These are phyloP conservation scores for Trichosporon sp. DNA, from an alignment of 1,284 basidiomycete species.

Conservation along the genomic window DNA sequence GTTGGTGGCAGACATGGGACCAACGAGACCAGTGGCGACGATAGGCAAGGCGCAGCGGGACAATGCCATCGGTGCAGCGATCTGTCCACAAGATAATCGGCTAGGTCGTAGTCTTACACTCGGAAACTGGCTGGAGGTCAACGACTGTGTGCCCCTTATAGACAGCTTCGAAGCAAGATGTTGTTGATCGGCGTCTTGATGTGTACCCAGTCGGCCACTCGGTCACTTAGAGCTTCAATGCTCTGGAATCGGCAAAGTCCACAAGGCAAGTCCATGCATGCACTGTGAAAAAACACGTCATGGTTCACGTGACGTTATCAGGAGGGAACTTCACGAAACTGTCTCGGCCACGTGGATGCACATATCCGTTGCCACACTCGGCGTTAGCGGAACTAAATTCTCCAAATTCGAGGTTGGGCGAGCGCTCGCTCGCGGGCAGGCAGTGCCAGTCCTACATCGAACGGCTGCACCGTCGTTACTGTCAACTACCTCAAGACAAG, in stretches of 20 bases:
- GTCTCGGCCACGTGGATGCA: background rate
- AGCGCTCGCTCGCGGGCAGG: background rate
- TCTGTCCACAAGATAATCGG: too few species aligned
- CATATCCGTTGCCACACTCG: background rate
- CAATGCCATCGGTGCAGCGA: too few species aligned
- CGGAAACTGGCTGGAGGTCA: too few species aligned
- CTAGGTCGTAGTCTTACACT: too few species aligned
- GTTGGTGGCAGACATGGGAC: too few species aligned
- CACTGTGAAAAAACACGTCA: background rate
- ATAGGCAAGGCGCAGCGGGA: too few species aligned
- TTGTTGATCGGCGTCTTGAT: background rate
- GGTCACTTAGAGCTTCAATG: background rate
- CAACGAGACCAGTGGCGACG: too few species aligned
- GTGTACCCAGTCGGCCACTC: background rate
- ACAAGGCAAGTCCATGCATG: background rate
- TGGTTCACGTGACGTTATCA: background rate
- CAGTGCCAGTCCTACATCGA: background rate
- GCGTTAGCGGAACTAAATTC: background rate
- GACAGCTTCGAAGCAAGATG: too few species aligned
- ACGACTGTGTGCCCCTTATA: too few species aligned
- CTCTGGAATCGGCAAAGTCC: background rate
- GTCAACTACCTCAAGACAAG: conserved; percentile 10
- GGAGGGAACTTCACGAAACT: background rate
- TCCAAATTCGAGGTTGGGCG: background rate
- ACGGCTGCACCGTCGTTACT: conserved; percentile 3